Base-by-base conservation (phyloP, 108 stramenopile genomes). In the Cyclostephanos invisitatus region DNA sequence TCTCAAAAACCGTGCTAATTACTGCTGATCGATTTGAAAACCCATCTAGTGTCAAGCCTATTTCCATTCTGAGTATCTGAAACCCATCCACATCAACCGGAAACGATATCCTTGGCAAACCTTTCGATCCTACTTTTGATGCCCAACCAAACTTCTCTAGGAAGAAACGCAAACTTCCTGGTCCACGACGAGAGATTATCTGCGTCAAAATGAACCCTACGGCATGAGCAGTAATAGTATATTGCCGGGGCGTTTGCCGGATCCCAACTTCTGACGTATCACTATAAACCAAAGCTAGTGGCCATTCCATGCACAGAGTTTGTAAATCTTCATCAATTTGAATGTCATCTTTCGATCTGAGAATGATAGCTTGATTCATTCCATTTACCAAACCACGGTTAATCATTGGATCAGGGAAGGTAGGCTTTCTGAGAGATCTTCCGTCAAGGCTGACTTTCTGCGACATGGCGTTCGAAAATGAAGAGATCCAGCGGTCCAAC, bases 41-140 rank as follows among this genome's bases (percentile, higher is more conserved):
- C 8, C 91, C 91, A 24, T 87, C 82, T 37, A 77, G 50, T n/a
- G 89, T 89, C 59, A 92, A 63, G 1, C 64, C 38, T 6, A 92
- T 60, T 59, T 93, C 88, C 62, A 93, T 65, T 54, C 80, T 74
- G 11, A 93, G 49, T 18, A 93, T 63, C 70, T 93, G 91, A 65
- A 93, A 90, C 28, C 91, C 89, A 50, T 73, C 60, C 4, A 93
- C 85, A 57, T 93, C 89, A 11, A 88, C 80, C 5, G 91, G 89
- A 56, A 93, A 84, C 5, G 88, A 76, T 14, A 93, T 86, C 58
- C 87, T 69, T 22, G 91, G 91, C 0, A 87, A 24, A 35, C 87
- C 87, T 44, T 64, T 68, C 4, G 74, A 71, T 38, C 44, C 53
- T 17, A 84, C 85, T 8, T 68, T 72, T 49, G 88, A 85, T 10